phyloP scores from a whole-genome alignment of 352 stramenopile species.

The Phytophthora ohioensis region DNA sequence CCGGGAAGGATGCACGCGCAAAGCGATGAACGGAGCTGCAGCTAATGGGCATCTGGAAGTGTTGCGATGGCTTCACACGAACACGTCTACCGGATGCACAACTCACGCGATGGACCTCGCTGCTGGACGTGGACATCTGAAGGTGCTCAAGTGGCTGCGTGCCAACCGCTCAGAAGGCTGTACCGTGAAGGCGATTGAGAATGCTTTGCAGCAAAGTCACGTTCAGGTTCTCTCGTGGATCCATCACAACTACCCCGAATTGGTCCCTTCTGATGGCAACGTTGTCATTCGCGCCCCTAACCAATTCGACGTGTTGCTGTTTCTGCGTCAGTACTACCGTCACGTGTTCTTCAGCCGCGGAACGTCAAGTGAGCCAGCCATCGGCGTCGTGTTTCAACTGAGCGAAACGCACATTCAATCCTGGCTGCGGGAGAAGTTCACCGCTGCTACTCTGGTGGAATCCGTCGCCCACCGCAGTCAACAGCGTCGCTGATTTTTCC shows the following conservation, averaged over 20 bases:
- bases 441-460: background rate
- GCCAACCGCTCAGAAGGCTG: slow-evolving; percentile 7
- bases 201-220: background rate
- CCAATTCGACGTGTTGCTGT: background rate
- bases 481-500: too few species aligned
- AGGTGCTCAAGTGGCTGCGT: slow-evolving; percentile 10
- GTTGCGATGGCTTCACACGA: slow-evolving; percentile 12
- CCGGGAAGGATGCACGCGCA: background rate
- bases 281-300: background rate
- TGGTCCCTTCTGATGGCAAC: background rate
- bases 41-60: slow-evolving; percentile 13
- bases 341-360: background rate
- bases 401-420: background rate
- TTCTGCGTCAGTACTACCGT: background rate
- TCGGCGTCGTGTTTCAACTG: background rate
- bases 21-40: background rate
- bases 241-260: background rate
- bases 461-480: background rate
- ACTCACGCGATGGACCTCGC: slow-evolving; percentile 13
- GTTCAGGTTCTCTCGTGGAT: background rate
- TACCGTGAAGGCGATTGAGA: background rate
- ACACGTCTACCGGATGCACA: background rate
- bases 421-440: background rate
- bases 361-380: background rate
- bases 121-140: slow-evolving; percentile 6